Evolutionary conservation across 768 basidiomycete genomes (phyloP).

Genomic region (Leccinum broughii): DNA sequence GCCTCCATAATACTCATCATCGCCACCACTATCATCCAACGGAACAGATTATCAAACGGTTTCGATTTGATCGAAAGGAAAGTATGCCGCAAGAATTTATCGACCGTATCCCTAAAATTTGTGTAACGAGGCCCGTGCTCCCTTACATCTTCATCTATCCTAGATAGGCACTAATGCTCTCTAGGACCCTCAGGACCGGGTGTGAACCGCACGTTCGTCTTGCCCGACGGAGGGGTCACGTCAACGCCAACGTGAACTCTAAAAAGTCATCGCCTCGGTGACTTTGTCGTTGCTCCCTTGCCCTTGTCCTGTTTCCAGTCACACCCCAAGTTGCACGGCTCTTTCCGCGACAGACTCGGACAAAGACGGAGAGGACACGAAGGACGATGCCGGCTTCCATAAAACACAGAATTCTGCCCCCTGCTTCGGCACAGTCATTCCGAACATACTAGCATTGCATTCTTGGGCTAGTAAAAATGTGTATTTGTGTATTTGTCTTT

Average conservation of each 20-base stretch:
- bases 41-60: constrained; percentile 2
- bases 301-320: not conserved
- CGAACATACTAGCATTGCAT: not conserved
- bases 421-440: constrained; percentile 18
- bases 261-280: constrained; percentile 1
- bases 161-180: constrained; percentile 13
- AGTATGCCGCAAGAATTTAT: not conserved
- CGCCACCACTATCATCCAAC: not conserved
- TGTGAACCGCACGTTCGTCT: constrained; percentile 15
- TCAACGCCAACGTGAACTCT: constrained; percentile 13
- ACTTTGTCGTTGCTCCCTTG: not conserved
- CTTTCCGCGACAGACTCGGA: constrained; percentile 1
- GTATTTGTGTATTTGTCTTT: not conserved
- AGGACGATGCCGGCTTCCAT: not conserved
- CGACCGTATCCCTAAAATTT: constrained; percentile 8
- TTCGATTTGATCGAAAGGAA: constrained; percentile 8
- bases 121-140: constrained; percentile 6
- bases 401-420: constrained; percentile 2
- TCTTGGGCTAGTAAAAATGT: not conserved
- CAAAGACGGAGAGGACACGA: not conserved
- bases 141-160: constrained; percentile 24
- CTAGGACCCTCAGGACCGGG: constrained; percentile 3
- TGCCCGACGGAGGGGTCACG: constrained; percentile 7
- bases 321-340: not conserved
- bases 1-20: not conserved